These are phyloP conservation scores for Kickxella alabastrina DNA, from an alignment of 192 early-diverging fungal genomes.

Conservation along the genomic window DNA sequence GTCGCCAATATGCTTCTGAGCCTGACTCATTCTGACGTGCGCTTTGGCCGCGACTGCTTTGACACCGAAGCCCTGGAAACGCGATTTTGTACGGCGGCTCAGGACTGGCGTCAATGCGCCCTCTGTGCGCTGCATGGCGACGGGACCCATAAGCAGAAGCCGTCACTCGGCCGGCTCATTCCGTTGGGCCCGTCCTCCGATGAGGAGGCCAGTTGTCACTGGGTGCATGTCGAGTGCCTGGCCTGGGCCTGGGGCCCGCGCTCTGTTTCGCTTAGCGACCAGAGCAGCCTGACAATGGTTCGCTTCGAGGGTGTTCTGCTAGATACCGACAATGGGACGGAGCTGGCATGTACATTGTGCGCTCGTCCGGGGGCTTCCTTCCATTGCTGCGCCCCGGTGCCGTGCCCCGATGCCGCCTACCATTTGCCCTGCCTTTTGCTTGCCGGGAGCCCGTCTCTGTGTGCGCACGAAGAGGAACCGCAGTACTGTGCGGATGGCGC, in stretches of 20 bases:
- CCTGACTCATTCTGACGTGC: constrained; percentile 42
- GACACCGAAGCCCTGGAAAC: constrained; percentile 21
- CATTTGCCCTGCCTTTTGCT: constrained; percentile 44
- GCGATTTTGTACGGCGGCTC: constrained; percentile 10
- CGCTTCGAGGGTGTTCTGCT: constrained; percentile 33
- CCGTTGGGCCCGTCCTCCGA: constrained; percentile 4
- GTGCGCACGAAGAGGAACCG: background rate
- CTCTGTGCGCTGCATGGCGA: constrained; percentile 41
- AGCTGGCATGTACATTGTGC: constrained; percentile 26
- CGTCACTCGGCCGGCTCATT: constrained; percentile 28
- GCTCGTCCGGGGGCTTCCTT: constrained; percentile 27
- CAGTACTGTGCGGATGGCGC: constrained; percentile 42
- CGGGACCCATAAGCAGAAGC: constrained; percentile 5
- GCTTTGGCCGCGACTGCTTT: constrained; percentile 35
- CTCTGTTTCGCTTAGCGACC: constrained; percentile 1
- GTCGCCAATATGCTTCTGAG: constrained; percentile 42
- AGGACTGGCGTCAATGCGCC: constrained; percentile 23
- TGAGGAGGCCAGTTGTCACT: background rate
- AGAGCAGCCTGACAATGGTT: constrained; percentile 4
- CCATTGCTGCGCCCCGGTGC: constrained; percentile 46
- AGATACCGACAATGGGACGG: background rate
- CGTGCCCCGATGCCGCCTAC: constrained; percentile 33
- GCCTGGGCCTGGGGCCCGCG: constrained; percentile 52
- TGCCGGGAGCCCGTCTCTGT: constrained; percentile 12
- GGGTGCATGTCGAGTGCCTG: constrained; percentile 48